Percentiles rank a stretch among this genome's conserved stretches.
Conservation (phyloP, 192 early-diverging fungal species). For the Coemansia sp. region DNA sequence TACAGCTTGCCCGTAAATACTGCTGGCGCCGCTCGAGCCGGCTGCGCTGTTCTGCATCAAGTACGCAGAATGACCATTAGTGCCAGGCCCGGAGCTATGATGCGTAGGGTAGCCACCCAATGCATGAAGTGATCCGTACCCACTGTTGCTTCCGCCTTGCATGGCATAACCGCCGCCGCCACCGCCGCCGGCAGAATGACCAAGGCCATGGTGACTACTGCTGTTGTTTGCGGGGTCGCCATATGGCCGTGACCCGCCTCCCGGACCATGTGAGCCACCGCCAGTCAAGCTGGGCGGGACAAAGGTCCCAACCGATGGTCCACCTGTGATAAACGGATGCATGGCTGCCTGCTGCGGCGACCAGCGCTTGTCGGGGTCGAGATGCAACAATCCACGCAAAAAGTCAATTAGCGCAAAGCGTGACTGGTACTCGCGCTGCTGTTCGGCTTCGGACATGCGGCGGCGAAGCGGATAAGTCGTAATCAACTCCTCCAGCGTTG, state of each 20-base stretch:
- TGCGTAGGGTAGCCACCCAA: conserved; percentile 20
- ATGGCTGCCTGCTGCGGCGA: conserved; percentile 90
- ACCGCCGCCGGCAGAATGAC: conserved; percentile 1
- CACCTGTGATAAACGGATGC: conserved; percentile 96
- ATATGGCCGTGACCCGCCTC: conserved; percentile 17
- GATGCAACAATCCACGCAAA: conserved; percentile 81
- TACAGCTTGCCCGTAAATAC: neutral
- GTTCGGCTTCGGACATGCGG: conserved; percentile 51
- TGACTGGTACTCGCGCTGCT: conserved; percentile 55
- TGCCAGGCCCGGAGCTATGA: conserved; percentile 13
- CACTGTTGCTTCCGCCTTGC: conserved; percentile 18
- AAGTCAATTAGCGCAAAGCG: conserved; percentile 90
- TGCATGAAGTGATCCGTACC: conserved; percentile 14
- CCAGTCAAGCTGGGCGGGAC: conserved; percentile 22
- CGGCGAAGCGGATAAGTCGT: conserved; percentile 80
- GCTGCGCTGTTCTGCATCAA: neutral
- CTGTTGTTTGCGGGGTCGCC: conserved; percentile 6
- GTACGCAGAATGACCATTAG: conserved; percentile 21
- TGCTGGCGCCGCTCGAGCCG: conserved; percentile 1
- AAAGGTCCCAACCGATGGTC: conserved; percentile 68
- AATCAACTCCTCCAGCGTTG: conserved; percentile 86
- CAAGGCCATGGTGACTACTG: neutral
- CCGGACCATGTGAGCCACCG: conserved; percentile 19
- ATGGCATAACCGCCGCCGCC: conserved; percentile 13
- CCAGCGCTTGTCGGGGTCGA: conserved; percentile 95